Percentiles rank a stretch among this genome's conserved stretches.
Evolutionary conservation across 208 protist genomes (phyloP).

Genomic region (Wallacemonas sp.): DNA sequence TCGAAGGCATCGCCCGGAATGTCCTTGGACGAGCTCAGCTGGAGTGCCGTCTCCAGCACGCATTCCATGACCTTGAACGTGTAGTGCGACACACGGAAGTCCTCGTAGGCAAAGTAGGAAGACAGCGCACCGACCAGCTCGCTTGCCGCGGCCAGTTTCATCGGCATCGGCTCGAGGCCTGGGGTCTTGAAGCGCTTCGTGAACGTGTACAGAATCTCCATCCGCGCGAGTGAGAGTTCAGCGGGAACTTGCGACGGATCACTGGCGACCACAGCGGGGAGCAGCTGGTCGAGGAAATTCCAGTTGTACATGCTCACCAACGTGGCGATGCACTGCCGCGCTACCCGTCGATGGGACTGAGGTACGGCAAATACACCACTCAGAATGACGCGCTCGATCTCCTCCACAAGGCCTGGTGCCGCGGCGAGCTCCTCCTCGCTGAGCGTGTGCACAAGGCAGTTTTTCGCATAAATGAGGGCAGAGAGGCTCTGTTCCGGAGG

Average conservation of each 20-base stretch:
- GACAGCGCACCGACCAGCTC: conserved; percentile 49
- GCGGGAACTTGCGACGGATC: not conserved
- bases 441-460: conserved; percentile 66
- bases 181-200: conserved; percentile 73
- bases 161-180: conserved; percentile 30
- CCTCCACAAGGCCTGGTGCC: conserved; percentile 36
- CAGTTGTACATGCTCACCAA: conserved; percentile 76
- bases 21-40: conserved; percentile 33
- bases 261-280: conserved; percentile 39
- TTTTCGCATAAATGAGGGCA: conserved; percentile 84
- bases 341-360: conserved; percentile 59
- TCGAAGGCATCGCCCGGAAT: conserved; percentile 52
- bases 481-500: conserved; percentile 68
- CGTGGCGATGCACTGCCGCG: conserved; percentile 53
- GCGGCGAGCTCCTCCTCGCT: conserved; percentile 35
- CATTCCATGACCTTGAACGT: conserved; percentile 83
- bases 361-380: conserved; percentile 51
- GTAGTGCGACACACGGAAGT: conserved; percentile 65
- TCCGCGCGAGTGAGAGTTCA: conserved; percentile 35
- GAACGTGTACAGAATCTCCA: conserved; percentile 77
- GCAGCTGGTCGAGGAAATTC: conserved; percentile 75
- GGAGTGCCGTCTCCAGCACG: conserved; percentile 59
- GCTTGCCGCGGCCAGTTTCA: conserved; percentile 48
- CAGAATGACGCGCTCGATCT: conserved; percentile 69
- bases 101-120: conserved; percentile 59